Evolutionary conservation across 768 basidiomycete genomes (phyloP).

Genomic region (Suillus paluster): DNA sequence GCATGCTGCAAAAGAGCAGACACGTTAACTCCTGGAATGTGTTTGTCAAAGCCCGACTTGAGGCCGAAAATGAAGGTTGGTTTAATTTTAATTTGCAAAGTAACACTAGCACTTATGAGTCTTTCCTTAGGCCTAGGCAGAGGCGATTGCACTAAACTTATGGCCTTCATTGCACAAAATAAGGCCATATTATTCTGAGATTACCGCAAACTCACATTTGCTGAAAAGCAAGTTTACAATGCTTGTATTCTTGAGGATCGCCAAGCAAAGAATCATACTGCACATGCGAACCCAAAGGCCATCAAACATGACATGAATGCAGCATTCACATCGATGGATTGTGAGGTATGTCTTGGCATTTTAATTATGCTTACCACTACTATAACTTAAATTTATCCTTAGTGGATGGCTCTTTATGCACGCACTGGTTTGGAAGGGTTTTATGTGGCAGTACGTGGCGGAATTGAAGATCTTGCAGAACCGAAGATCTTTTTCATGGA

Average conservation of each 20-base stretch:
- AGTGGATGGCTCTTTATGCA: slow-evolving; percentile 11
- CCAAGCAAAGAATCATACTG: not conserved
- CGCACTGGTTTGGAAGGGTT: slow-evolving; percentile 11
- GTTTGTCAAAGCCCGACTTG: not conserved
- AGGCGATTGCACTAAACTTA: not conserved
- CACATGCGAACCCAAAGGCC: slow-evolving; percentile 8
- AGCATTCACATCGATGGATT: slow-evolving; percentile 9
- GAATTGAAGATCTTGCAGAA: slow-evolving; percentile 6
- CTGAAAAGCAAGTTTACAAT: not conserved
- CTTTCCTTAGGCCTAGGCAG: not conserved
- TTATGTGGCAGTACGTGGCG: slow-evolving; percentile 6
- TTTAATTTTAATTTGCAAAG: not conserved
- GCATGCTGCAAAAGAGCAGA: not conserved
- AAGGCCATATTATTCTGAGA: not conserved
- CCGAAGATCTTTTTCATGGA: slow-evolving; percentile 12
- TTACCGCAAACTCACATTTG: not conserved
- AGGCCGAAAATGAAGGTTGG: not conserved
- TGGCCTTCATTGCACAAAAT: not conserved
- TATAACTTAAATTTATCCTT: not conserved
- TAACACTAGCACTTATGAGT: not conserved
- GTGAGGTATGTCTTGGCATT: slow-evolving; percentile 1
- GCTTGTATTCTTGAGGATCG: not conserved
- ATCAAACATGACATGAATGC: not conserved
- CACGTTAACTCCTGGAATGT: slow-evolving; percentile 1
- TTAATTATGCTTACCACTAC: too few relatives aligned